phyloP scores from a whole-genome alignment of 371 early-diverging fungal species.

The Thermomucor indicae-seudaticae region DNA sequence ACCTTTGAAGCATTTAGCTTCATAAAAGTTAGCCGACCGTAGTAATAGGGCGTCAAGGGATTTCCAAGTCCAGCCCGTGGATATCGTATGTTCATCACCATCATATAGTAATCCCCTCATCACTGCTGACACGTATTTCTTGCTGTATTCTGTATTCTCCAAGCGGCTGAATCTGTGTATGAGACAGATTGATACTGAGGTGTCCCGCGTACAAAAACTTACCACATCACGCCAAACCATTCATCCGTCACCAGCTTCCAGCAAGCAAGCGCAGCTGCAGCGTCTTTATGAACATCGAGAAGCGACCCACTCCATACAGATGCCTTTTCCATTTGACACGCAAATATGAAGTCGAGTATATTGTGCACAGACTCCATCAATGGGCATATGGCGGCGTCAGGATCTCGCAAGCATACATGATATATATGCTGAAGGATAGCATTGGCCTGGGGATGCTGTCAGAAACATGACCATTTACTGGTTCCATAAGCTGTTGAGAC shows the following conservation, averaged over 20 bases:
- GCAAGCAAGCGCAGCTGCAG: constrained; percentile 45
- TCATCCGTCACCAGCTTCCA: constrained; percentile 55
- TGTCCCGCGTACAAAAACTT: too few species aligned
- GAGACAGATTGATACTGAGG: not conserved
- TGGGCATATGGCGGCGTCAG: not conserved
- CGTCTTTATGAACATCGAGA: constrained; percentile 17
- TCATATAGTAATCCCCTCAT: constrained; percentile 12
- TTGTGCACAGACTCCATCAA: constrained; percentile 11
- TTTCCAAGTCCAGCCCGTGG: constrained; percentile 19
- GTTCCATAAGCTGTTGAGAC: too few species aligned
- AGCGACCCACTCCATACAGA: constrained; percentile 42
- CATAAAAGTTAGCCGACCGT: constrained; percentile 57
- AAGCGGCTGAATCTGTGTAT: constrained; percentile 22
- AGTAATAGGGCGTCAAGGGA: constrained; percentile 30
- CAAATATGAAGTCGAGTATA: constrained; percentile 22
- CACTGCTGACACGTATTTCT: constrained; percentile 13
- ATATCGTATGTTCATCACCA: not conserved
- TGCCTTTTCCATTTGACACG: constrained; percentile 3
- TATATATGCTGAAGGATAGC: constrained; percentile 35
- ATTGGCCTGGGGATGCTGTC: too few species aligned
- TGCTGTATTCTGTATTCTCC: constrained; percentile 11
- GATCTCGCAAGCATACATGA: constrained; percentile 9
- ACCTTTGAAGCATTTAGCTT: constrained; percentile 48
- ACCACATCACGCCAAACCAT: constrained; percentile 52
- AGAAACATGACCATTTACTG: too few species aligned